phyloP scores from a whole-genome alignment of 768 basidiomycete genomes.

The Rhizopogon vulgaris region DNA sequence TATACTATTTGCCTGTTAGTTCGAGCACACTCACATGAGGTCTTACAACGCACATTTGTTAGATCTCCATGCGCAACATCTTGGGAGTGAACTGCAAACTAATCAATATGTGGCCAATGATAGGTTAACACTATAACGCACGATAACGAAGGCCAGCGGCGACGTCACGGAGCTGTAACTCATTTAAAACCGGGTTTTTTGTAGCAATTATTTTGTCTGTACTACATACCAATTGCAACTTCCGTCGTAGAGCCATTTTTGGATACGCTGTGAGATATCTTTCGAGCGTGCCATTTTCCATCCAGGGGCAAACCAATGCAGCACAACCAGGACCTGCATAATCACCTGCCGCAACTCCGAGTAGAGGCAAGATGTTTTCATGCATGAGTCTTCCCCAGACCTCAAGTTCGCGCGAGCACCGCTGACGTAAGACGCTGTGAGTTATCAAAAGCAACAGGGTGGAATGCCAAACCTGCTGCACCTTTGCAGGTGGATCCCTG shows the following conservation, averaged over 20 bases:
- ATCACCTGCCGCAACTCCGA: conserved; percentile 20
- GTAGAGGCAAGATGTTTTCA: conserved; percentile 25
- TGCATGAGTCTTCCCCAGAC: conserved; percentile 16
- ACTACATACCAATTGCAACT: not conserved
- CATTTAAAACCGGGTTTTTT: not conserved
- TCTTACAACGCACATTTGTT: not conserved
- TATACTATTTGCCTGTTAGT: not conserved
- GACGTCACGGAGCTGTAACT: not conserved
- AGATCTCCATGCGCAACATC: not conserved
- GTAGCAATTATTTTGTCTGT: not conserved
- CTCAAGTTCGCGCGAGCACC: conserved; percentile 13
- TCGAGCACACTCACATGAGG: no score
- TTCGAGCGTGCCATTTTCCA: conserved; percentile 19
- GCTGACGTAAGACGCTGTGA: conserved; percentile 6
- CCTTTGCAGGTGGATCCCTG: not conserved
- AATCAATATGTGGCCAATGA: not conserved
- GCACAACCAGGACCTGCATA: conserved; percentile 13
- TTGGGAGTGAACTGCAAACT: not conserved
- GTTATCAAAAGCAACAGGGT: not conserved
- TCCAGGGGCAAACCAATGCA: conserved; percentile 28
- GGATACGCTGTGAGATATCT: conserved; percentile 10
- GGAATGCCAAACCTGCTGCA: not conserved
- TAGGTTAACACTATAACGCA: not conserved
- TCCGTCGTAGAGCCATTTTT: not conserved
- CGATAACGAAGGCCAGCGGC: not conserved